Conservation (phyloP, 176 grass and related monocot genomes). For the Cenchrus fungigraminus region DNA sequence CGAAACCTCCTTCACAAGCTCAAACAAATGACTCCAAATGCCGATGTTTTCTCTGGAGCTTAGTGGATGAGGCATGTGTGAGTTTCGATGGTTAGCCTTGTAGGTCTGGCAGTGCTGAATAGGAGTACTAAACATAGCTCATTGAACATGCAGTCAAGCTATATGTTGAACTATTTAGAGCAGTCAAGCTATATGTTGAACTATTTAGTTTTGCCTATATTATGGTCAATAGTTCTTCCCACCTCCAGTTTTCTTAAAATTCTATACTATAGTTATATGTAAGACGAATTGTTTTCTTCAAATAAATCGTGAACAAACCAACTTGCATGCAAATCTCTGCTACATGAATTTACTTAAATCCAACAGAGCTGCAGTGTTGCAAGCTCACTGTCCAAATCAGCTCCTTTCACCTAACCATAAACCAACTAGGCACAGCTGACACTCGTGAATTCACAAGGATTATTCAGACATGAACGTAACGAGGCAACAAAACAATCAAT, state of each 20-base stretch:
- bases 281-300: neutral
- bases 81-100: too few species aligned
- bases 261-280: neutral
- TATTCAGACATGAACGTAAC: neutral
- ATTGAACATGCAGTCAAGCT: too few species aligned
- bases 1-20: too few species aligned
- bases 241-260: neutral
- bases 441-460: neutral
- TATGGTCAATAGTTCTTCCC: neutral
- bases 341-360: neutral
- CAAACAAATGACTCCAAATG: too few species aligned
- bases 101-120: too few species aligned
- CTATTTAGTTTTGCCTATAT: neutral
- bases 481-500: neutral
- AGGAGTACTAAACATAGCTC: too few species aligned
- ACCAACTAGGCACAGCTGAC: neutral
- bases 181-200: too few species aligned
- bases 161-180: too few species aligned
- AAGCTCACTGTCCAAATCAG: neutral
- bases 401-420: neutral
- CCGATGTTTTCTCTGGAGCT: neutral
- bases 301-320: neutral
- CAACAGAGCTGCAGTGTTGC: neutral
- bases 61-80: neutral
- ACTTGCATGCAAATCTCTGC: conserved; percentile 4